Conservation (phyloP, 2,329 filamentous ascomycete species). For the Hypoxylon sp. region DNA sequence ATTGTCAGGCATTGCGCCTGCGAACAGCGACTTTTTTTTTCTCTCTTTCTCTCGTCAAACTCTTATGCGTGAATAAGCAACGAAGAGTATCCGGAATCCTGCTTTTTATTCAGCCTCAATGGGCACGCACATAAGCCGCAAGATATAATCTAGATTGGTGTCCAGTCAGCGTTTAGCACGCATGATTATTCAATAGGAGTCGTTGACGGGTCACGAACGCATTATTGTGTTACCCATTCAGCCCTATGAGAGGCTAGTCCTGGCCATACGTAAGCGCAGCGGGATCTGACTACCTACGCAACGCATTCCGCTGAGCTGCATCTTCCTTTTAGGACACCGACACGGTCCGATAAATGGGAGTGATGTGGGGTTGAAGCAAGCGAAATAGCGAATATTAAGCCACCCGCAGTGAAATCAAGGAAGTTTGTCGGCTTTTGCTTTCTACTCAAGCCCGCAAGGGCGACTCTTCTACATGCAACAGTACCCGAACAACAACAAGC, state of each 20-base stretch:
- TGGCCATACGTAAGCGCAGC: conserved; percentile 40
- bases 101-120: conserved; percentile 35
- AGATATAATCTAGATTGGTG: conserved; percentile 37
- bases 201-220: conserved; percentile 37
- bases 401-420: conserved; percentile 10
- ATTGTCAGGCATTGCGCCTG: conserved; percentile 29
- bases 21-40: conserved; percentile 15
- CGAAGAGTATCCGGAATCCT: conserved; percentile 9
- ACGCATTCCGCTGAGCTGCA: conserved; percentile 35
- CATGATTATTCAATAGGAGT: conserved; percentile 29
- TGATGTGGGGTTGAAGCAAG: conserved; percentile 21
- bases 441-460: conserved; percentile 18
- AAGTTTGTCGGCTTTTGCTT: conserved; percentile 16
- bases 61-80: conserved; percentile 32
- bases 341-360: conserved; percentile 30
- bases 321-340: conserved; percentile 30
- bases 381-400: conserved; percentile 7
- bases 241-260: conserved; percentile 42
- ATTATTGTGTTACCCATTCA: conserved; percentile 37
- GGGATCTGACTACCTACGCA: conserved; percentile 35
- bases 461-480: conserved; percentile 34
- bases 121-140: conserved; percentile 40
- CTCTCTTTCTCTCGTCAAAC: conserved; percentile 7
- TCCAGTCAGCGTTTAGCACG: conserved; percentile 37
- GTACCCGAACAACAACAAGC: conserved; percentile 28